phyloP scores from a whole-genome alignment of 1,284 basidiomycete species.

The Marasmius sp. region DNA sequence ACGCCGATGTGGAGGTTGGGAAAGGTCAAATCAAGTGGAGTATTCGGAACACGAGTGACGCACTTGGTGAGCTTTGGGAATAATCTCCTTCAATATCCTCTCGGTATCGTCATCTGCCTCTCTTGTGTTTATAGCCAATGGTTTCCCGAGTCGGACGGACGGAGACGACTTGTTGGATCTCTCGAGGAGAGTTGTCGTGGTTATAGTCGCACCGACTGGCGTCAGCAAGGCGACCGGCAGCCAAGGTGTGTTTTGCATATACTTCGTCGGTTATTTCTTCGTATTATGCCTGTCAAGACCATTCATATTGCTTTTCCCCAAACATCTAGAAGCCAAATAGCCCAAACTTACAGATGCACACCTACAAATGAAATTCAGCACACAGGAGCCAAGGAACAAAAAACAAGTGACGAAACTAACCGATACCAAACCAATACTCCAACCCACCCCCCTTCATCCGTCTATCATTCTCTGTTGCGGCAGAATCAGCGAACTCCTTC shows the following conservation, averaged over 20 bases:
- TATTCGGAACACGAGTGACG: slow-evolving; percentile 11
- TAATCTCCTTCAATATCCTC: slow-evolving; percentile 67
- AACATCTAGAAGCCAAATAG: too few species aligned
- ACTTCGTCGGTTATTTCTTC: slow-evolving; percentile 64
- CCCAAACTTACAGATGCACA: slow-evolving; percentile 66
- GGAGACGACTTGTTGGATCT: slow-evolving; percentile 66
- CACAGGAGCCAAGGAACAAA: too few species aligned
- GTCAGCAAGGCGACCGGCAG: not conserved
- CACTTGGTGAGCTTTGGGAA: slow-evolving; percentile 69
- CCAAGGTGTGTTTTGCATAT: slow-evolving; percentile 51
- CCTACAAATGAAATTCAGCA: slow-evolving; percentile 36
- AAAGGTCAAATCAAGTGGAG: slow-evolving; percentile 34
- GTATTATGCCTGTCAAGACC: slow-evolving; percentile 63
- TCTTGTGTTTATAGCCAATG: slow-evolving; percentile 78
- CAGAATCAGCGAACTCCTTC: slow-evolving; percentile 74
- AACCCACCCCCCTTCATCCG: slow-evolving; percentile 57
- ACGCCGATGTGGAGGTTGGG: slow-evolving; percentile 80
- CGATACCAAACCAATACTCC: slow-evolving; percentile 77
- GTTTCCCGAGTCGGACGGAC: slow-evolving; percentile 57
- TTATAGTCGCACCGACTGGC: slow-evolving; percentile 63
- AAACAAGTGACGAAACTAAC: too few species aligned
- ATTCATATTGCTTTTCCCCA: not conserved
- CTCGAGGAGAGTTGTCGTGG: slow-evolving; percentile 72
- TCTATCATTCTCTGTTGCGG: slow-evolving; percentile 49
- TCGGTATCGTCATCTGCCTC: slow-evolving; percentile 81